phyloP scores from a whole-genome alignment of 106 monocot genomes.

The Apostasia shenzhenica region DNA sequence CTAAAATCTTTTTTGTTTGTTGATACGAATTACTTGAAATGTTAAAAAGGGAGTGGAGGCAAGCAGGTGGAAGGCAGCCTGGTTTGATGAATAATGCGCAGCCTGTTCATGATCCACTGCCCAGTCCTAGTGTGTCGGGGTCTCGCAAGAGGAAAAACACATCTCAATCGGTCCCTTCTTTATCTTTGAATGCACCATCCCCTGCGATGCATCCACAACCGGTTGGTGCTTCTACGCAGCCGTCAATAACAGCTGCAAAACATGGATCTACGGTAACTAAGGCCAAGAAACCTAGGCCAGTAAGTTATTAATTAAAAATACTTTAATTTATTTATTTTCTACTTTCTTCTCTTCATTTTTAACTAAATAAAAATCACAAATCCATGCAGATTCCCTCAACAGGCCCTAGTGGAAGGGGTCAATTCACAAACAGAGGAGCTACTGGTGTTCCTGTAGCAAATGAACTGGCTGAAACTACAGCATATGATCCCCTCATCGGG shows the following conservation, averaged over 20 bases:
- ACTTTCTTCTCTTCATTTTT: neutral
- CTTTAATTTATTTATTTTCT: slow-evolving; percentile 7
- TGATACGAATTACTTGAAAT: slow-evolving; percentile 2
- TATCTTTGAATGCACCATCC: slow-evolving; percentile 30
- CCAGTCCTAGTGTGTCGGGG: slow-evolving; percentile 49
- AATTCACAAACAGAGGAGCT: slow-evolving; percentile 27
- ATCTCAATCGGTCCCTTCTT: slow-evolving; percentile 28
- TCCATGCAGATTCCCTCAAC: slow-evolving; percentile 16
- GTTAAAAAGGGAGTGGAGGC: slow-evolving; percentile 55
- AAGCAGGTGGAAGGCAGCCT: slow-evolving; percentile 42
- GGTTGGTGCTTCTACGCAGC: slow-evolving; percentile 37
- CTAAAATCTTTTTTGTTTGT: neutral
- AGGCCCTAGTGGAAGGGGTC: slow-evolving; percentile 32
- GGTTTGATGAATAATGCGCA: slow-evolving; percentile 26
- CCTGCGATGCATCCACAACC: slow-evolving; percentile 43
- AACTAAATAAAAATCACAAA: neutral
- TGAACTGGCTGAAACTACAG: slow-evolving; percentile 28
- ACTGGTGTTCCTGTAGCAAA: slow-evolving; percentile 25
- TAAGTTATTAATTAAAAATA: slow-evolving; percentile 24
- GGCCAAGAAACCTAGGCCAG: slow-evolving; percentile 81
- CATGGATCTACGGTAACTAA: slow-evolving; percentile 45
- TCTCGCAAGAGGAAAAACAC: slow-evolving; percentile 56
- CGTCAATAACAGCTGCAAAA: slow-evolving; percentile 58
- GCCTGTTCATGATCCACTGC: slow-evolving; percentile 36
- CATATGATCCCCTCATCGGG: slow-evolving; percentile 47